These are phyloP conservation scores for Xylariaceae sp. DNA, from an alignment of 2,329 filamentous ascomycete species.

Conservation along the genomic window DNA sequence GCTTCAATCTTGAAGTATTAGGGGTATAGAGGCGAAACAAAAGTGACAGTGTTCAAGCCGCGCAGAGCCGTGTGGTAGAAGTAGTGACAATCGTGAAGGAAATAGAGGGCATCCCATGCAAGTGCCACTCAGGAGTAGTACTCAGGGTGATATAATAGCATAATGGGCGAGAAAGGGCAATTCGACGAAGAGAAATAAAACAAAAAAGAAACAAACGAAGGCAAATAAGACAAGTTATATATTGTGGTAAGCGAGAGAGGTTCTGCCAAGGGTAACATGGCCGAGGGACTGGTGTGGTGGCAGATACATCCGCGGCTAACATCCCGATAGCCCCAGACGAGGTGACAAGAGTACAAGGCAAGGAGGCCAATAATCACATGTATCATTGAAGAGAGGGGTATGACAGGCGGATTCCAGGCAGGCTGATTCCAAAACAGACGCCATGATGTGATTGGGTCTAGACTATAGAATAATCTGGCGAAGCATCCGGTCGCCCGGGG, in stretches of 20 bases:
- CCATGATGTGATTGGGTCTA: constrained; percentile 27
- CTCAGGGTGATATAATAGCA: constrained; percentile 5
- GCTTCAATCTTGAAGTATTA: constrained; percentile 41
- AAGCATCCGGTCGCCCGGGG: constrained; percentile 33
- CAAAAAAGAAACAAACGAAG: background rate
- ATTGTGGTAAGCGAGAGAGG: constrained; percentile 11
- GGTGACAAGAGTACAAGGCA: constrained; percentile 12
- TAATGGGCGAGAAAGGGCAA: constrained; percentile 7
- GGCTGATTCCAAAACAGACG: constrained; percentile 24
- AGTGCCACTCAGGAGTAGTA: constrained; percentile 21
- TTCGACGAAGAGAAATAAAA: constrained; percentile 2
- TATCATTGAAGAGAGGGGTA: constrained; percentile 23
- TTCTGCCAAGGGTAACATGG: constrained; percentile 1
- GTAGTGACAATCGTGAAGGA: constrained; percentile 82
- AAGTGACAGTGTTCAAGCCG: constrained; percentile 75
- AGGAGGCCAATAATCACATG: constrained; percentile 29
- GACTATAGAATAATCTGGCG: constrained; percentile 21
- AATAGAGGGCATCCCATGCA: constrained; percentile 72
- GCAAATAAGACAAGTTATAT: constrained; percentile 19
- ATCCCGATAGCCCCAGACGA: constrained; percentile 18
- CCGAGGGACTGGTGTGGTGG: constrained; percentile 3
- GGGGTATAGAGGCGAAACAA: constrained; percentile 69
- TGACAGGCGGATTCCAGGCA: constrained; percentile 24
- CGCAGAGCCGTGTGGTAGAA: constrained; percentile 87
- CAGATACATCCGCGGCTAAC: constrained; percentile 22